Percentiles rank a stretch among this genome's conserved stretches.
These are phyloP conservation scores for Arabidopsis lyrata DNA, from an alignment of 441 rosid genomes.

Conservation along the genomic window DNA sequence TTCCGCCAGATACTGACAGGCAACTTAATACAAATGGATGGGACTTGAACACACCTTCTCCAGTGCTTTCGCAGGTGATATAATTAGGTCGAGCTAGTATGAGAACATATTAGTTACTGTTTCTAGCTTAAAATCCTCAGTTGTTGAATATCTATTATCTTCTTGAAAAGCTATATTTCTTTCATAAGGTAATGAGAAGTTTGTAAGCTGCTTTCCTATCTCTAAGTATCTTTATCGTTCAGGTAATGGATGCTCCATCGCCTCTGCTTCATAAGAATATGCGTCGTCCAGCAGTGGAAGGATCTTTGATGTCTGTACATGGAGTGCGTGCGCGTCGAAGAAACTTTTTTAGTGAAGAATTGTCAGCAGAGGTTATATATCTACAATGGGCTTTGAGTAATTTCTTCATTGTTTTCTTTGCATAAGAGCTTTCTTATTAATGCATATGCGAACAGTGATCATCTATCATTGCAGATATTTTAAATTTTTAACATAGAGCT, in stretches of 20 bases:
- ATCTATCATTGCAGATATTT: conserved; percentile 21
- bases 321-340: conserved; percentile 50
- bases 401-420: conserved; percentile 22
- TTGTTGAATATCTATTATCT: neutral
- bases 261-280: conserved; percentile 51
- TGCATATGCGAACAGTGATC: conserved; percentile 14
- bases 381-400: conserved; percentile 17
- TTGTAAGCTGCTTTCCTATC: conserved; percentile 23
- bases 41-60: conserved; percentile 59
- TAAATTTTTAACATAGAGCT: neutral
- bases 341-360: conserved; percentile 49
- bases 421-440: conserved; percentile 8
- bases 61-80: conserved; percentile 54
- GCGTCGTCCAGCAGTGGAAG: conserved; percentile 45
- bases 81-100: conserved; percentile 22
- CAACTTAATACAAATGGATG: conserved; percentile 48
- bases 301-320: conserved; percentile 38
- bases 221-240: conserved; percentile 37
- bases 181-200: conserved; percentile 23
- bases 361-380: conserved; percentile 52
- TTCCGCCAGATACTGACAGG: conserved; percentile 43
- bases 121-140: conserved; percentile 11
- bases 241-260: conserved; percentile 57
- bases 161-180: neutral
- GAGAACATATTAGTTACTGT: conserved; percentile 18